These are phyloP conservation scores for Phaeosphaeriaceae sp. DNA, from an alignment of 2,329 filamentous ascomycete genomes.

Conservation along the genomic window DNA sequence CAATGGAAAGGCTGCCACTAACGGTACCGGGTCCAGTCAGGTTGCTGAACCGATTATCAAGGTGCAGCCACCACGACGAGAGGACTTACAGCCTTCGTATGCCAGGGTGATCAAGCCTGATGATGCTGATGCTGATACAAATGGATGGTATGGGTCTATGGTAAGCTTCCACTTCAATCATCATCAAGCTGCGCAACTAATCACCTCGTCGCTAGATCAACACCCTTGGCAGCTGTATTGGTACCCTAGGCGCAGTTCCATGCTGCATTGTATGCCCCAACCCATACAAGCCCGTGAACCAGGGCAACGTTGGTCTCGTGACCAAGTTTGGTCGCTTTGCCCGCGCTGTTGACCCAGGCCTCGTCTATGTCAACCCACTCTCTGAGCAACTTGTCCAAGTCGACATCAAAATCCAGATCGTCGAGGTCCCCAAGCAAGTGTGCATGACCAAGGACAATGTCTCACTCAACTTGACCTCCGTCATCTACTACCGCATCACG, in stretches of 20 bases:
- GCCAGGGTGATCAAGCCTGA: conserved; percentile 69
- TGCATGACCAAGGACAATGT: conserved; percentile 99
- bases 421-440: conserved; percentile 92
- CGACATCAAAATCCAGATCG: conserved; percentile 99
- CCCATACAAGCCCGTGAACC: conserved; percentile 88
- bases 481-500: conserved; percentile 99
- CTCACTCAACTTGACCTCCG: conserved; percentile 87
- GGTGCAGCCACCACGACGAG: conserved; percentile 79
- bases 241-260: conserved; percentile 82
- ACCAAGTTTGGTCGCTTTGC: conserved; percentile 96
- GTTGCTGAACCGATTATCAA: conserved; percentile 51
- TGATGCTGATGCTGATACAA: conserved; percentile 69
- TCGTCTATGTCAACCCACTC: conserved; percentile 96
- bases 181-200: conserved; percentile 4
- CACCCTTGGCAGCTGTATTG: conserved; percentile 73
- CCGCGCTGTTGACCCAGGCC: conserved; percentile 92
- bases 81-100: conserved; percentile 85
- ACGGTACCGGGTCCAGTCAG: conserved; percentile 15
- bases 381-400: conserved; percentile 89
- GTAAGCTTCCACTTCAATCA: conserved; percentile 16
- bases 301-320: conserved; percentile 93
- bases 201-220: conserved; percentile 61
- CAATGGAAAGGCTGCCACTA: conserved; percentile 48
- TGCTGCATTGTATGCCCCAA: conserved; percentile 94
- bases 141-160: conserved; percentile 91